phyloP scores from a whole-genome alignment of 176 grass and related monocot species.

The Bolboschoenus planiculmis region DNA sequence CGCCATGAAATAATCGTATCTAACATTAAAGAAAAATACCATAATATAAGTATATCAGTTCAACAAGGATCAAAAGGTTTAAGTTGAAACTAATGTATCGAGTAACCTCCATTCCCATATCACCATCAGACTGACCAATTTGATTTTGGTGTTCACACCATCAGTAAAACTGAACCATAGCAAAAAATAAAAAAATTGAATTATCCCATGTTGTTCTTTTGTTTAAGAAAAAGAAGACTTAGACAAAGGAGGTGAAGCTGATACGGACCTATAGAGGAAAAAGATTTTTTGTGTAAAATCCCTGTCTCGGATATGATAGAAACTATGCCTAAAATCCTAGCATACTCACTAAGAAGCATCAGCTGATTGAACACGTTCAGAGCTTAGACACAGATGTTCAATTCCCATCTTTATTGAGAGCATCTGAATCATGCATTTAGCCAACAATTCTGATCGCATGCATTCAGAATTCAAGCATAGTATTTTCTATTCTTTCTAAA shows the following conservation, averaged over 20 bases:
- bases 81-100: not conserved
- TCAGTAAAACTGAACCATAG: not conserved
- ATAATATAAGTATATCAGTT: not conserved
- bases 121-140: not conserved
- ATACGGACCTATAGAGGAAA: not conserved
- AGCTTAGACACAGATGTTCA: not conserved
- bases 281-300: not conserved
- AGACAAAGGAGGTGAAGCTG: not conserved
- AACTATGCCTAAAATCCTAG: not conserved
- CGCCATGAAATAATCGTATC: conserved; percentile 81
- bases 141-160: not conserved
- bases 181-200: not conserved
- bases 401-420: not conserved
- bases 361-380: not conserved
- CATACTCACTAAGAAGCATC: not conserved
- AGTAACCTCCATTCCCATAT: not conserved
- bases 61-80: not conserved
- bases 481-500: not conserved
- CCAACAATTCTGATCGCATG: not conserved
- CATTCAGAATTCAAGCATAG: not conserved
- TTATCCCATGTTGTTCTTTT: not conserved
- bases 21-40: conserved; percentile 26
- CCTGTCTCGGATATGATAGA: not conserved
- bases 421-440: not conserved
- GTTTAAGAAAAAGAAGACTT: not conserved